A percentile compares a stretch with the other conserved stretches of the same genome.
Evolutionary conservation across 2,329 filamentous ascomycete species (phyloP).

Genomic region (Aspergillus neotritici): DNA sequence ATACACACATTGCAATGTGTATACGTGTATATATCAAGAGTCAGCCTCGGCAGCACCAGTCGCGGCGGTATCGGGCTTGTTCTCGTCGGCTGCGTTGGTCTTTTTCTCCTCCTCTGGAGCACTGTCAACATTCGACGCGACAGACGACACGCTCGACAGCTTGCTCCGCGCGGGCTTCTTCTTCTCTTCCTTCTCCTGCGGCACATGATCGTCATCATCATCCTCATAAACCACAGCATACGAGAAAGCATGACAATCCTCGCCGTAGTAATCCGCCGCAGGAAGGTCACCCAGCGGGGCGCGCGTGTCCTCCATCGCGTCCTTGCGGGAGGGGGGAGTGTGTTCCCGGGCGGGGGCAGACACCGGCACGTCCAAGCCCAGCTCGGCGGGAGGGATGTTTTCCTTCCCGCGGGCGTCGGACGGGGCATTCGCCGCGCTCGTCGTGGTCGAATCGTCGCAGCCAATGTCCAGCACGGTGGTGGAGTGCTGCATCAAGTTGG

Average conservation of each 20-base stretch:
- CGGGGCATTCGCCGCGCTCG: conserved; percentile 48
- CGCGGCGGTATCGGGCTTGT: conserved; percentile 35
- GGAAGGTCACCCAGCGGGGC: conserved; percentile 63
- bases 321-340: conserved; percentile 30
- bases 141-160: conserved; percentile 22
- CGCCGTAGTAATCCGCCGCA: conserved; percentile 61
- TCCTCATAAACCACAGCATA: conserved; percentile 60
- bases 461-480: conserved; percentile 82
- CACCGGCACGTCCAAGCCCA: conserved; percentile 59
- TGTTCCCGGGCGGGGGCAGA: conserved; percentile 43
- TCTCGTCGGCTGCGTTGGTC: conserved; percentile 35
- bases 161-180: conserved; percentile 17
- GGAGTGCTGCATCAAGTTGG: conserved; percentile 87
- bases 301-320: conserved; percentile 60
- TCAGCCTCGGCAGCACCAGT: conserved; percentile 36
- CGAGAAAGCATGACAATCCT: conserved; percentile 59
- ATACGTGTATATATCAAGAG: conserved; percentile 47
- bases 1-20: too few relatives aligned
- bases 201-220: conserved; percentile 33
- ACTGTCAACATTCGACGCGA: conserved; percentile 21
- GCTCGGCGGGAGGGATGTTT: conserved; percentile 69
- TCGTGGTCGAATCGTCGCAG: conserved; percentile 66
- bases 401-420: conserved; percentile 69
- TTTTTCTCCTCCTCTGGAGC: conserved; percentile 4
- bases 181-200: conserved; percentile 17